Percentiles rank a stretch among this genome's conserved stretches.
These are phyloP conservation scores for Groenewaldozyma tartarivorans DNA, from an alignment of 805 yeast genomes.

Conservation along the genomic window DNA sequence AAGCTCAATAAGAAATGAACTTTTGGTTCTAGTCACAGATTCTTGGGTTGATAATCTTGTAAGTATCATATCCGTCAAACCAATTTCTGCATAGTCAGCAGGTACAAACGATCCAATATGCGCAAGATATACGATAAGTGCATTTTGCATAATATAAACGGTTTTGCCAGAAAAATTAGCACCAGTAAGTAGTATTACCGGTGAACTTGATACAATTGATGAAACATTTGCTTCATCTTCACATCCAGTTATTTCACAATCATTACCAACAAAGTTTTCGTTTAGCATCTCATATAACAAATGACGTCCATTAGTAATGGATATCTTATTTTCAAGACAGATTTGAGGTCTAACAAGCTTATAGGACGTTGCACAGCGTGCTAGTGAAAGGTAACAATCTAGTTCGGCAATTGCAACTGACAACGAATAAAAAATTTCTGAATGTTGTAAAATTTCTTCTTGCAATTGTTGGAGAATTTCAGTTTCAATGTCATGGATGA, in stretches of 20 bases:
- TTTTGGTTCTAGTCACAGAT: constrained; percentile 60
- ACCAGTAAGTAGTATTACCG: constrained; percentile 65
- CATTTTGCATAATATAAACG: constrained; percentile 64
- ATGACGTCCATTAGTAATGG: constrained; percentile 39
- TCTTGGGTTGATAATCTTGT: constrained; percentile 53
- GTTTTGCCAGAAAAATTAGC: constrained; percentile 89
- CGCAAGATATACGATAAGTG: constrained; percentile 58
- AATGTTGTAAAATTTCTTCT: background rate
- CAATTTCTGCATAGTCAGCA: constrained; percentile 48
- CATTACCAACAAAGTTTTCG: constrained; percentile 54
- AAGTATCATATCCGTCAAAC: constrained; percentile 52
- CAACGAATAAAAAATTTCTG: background rate
- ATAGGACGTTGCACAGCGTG: constrained; percentile 45
- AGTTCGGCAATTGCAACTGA: background rate
- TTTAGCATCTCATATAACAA: constrained; percentile 31
- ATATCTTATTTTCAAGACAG: constrained; percentile 40
- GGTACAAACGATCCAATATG: constrained; percentile 76
- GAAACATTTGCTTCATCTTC: constrained; percentile 34
- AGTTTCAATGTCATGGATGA: background rate
- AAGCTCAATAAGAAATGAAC: constrained; percentile 80
- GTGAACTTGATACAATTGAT: constrained; percentile 35
- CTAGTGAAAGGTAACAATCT: background rate
- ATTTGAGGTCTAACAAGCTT: constrained; percentile 41
- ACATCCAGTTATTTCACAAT: constrained; percentile 39
- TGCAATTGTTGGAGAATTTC: background rate